A percentile compares a stretch with the other conserved stretches of the same genome.
phyloP scores from a whole-genome alignment of 2,329 filamentous ascomycete genomes.

The Epichloe baconii region DNA sequence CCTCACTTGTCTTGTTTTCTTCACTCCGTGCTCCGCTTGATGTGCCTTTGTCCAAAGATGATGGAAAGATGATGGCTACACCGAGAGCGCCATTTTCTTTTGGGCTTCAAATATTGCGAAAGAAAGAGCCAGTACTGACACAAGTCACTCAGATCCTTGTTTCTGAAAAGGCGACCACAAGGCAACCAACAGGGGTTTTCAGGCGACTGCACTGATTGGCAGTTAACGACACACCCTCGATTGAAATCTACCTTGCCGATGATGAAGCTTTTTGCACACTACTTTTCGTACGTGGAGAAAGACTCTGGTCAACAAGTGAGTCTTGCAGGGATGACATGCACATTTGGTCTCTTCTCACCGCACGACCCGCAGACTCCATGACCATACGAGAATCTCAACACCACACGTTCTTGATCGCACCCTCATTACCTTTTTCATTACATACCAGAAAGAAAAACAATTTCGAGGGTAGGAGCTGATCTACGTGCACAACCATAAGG shows the following conservation, averaged over 20 bases:
- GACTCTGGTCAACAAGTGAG: too few species aligned
- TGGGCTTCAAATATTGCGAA: neutral
- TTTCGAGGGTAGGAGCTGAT: too few species aligned
- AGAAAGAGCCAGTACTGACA: neutral
- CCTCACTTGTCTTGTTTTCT: neutral
- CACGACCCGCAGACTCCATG: too few species aligned
- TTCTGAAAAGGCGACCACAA: slow-evolving; percentile 1
- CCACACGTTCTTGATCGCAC: too few species aligned
- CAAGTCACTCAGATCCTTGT: neutral
- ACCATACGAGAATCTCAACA: too few species aligned
- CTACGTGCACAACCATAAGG: too few species aligned
- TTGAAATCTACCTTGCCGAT: neutral
- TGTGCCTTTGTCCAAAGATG: neutral
- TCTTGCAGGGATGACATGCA: too few species aligned
- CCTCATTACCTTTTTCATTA: too few species aligned
- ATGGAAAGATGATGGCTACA: neutral
- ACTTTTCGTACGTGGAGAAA: neutral
- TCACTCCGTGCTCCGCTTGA: neutral
- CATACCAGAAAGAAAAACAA: too few species aligned
- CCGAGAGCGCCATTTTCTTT: neutral
- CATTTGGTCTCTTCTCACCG: too few species aligned
- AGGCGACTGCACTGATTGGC: neutral
- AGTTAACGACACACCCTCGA: neutral
- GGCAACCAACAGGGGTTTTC: neutral
- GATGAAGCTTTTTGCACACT: neutral